phyloP scores from a whole-genome alignment of 495 filamentous ascomycete species.

The Podospora tetraspora region DNA sequence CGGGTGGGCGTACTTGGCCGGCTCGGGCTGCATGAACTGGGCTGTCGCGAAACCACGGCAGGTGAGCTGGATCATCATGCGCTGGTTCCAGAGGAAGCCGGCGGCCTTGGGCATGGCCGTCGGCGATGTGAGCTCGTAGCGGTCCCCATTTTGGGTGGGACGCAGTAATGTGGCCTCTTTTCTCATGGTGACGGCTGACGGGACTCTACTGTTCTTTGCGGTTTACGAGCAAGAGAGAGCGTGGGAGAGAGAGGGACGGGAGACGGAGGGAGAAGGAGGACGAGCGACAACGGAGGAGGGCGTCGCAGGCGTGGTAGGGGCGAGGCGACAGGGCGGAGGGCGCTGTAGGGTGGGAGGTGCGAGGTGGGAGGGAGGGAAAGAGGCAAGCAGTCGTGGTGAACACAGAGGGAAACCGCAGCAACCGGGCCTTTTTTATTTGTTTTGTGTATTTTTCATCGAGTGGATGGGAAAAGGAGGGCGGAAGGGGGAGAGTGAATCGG shows the following conservation, averaged over 20 bases:
- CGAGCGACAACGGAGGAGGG: not conserved
- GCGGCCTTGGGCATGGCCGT: constrained; percentile 52
- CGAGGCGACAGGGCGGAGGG: not conserved
- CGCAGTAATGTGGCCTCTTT: constrained; percentile 33
- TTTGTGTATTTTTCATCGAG: constrained; percentile 8
- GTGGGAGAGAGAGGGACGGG: too few species aligned
- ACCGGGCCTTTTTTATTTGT: constrained; percentile 7
- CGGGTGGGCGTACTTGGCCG: constrained; percentile 51
- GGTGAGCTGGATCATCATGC: constrained; percentile 56
- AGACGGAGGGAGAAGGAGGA: too few species aligned
- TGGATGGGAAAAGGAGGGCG: constrained; percentile 2
- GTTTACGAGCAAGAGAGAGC: constrained; percentile 1
- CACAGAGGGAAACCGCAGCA: constrained; percentile 1
- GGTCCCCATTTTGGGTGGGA: constrained; percentile 46
- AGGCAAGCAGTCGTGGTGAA: constrained; percentile 1
- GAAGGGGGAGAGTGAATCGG: not conserved
- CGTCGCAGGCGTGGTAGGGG: not conserved
- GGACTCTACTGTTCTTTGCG: not conserved
- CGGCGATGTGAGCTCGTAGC: constrained; percentile 51
- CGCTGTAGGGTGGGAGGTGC: not conserved
- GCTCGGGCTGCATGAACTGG: constrained; percentile 57
- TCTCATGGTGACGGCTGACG: constrained; percentile 18
- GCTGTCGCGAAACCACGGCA: constrained; percentile 53
- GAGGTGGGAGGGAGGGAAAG: not conserved
- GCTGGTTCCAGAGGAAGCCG: constrained; percentile 56